A percentile compares a stretch with the other conserved stretches of the same genome.
These are phyloP conservation scores for Epichloe festucae DNA, from an alignment of 2,329 filamentous ascomycete genomes.

Conservation along the genomic window DNA sequence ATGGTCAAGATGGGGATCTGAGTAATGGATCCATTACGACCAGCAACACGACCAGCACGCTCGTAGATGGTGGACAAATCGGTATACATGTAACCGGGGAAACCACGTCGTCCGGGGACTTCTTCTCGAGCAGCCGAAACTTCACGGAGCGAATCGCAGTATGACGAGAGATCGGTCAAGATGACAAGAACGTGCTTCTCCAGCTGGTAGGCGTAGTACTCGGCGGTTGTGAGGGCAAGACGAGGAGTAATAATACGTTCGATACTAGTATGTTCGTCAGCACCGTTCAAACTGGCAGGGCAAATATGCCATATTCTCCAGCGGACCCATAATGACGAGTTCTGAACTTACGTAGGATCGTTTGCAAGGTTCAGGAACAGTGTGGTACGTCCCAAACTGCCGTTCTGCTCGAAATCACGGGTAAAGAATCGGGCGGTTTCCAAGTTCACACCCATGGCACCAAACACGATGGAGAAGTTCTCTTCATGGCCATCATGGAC, in stretches of 20 bases:
- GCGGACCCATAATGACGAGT: not conserved
- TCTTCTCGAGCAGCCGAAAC: slow-evolving; percentile 96
- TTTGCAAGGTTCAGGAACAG: slow-evolving; percentile 99
- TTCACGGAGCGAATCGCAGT: slow-evolving; percentile 97
- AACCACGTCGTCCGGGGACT: slow-evolving; percentile 97
- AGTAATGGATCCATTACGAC: slow-evolving; percentile 95
- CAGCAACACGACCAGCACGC: slow-evolving; percentile 91
- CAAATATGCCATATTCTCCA: no score
- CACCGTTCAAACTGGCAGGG: not conserved
- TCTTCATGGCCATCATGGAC: slow-evolving; percentile 95
- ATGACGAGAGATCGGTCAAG: slow-evolving; percentile 91
- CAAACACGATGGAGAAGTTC: slow-evolving; percentile 99
- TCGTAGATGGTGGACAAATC: slow-evolving; percentile 99
- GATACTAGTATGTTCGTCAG: slow-evolving; percentile 46
- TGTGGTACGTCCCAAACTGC: slow-evolving; percentile 91
- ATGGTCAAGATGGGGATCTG: slow-evolving; percentile 98
- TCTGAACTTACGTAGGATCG: slow-evolving; percentile 71
- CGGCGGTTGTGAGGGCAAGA: slow-evolving; percentile 92
- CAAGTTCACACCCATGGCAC: slow-evolving; percentile 99
- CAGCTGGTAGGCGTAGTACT: slow-evolving; percentile 99
- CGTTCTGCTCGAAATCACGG: slow-evolving; percentile 96
- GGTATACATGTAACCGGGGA: slow-evolving; percentile 99
- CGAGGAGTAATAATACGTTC: slow-evolving; percentile 99
- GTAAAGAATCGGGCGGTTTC: slow-evolving; percentile 98
- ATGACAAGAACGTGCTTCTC: slow-evolving; percentile 99